These are phyloP conservation scores for Hypoxylon sp. DNA, from an alignment of 2,329 filamentous ascomycete species.

Conservation along the genomic window DNA sequence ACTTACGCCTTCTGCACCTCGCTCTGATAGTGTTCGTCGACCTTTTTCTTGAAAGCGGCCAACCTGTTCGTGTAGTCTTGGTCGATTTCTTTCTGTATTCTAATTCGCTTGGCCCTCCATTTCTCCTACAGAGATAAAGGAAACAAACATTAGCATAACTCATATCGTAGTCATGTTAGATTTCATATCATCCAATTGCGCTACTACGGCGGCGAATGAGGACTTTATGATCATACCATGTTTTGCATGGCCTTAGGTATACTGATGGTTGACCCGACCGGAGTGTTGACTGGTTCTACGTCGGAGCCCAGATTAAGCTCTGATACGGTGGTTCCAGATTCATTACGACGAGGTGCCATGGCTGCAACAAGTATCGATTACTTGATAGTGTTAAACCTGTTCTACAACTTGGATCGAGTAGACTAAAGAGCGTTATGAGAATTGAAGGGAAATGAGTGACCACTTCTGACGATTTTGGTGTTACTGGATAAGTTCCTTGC, in stretches of 20 bases:
- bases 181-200: not conserved
- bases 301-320: conserved; percentile 28
- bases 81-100: conserved; percentile 31
- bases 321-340: conserved; percentile 21
- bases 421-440: not conserved
- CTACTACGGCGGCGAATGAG: not conserved
- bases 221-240: conserved; percentile 36
- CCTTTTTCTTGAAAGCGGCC: conserved; percentile 22
- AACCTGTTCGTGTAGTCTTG: conserved; percentile 29
- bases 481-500: no score
- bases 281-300: conserved; percentile 10
- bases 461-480: no score
- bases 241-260: conserved; percentile 37
- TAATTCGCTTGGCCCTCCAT: conserved; percentile 34
- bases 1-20: conserved; percentile 37
- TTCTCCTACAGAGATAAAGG: conserved; percentile 31
- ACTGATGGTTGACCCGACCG: conserved; percentile 5
- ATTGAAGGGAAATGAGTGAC: not conserved
- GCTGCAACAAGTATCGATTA: no score
- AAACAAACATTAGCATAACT: conserved; percentile 18
- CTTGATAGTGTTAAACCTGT: not conserved
- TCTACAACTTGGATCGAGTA: not conserved
- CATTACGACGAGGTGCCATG: conserved; percentile 26
- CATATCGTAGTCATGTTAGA: not conserved
- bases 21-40: conserved; percentile 30